Base-by-base conservation (phyloP, 257 asterid genomes). In the Ilex aquifolium region DNA sequence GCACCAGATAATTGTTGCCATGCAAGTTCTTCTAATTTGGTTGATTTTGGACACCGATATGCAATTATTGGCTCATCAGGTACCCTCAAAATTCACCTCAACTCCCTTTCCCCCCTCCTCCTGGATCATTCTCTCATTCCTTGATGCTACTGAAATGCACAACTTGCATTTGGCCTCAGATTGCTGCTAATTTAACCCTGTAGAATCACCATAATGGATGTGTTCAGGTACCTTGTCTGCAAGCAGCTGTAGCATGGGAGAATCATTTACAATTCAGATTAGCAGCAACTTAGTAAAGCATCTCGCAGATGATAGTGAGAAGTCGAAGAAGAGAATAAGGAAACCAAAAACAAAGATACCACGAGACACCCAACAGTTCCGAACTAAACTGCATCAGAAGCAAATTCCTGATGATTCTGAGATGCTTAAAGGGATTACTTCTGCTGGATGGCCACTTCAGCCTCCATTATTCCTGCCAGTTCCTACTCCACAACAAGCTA, bases 401-500 rank as follows among this genome's bases (percentile, higher is more conserved):
- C 76, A 61, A 67, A 65, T 67, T 44, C 55, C 79, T 15, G 79
- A 80, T 65, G 90, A 80, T 71, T 55, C 90, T n/a, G 70, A 71
- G 62, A 54, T 63, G 17, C 70, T 44, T 10, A 74, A 60, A 66
- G 81, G 62, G 27, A 77, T 76, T 11, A 48, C 82, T 44, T 60
- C 79, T 16, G 71, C 75, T 60, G 95, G 84, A 70, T 88, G 95
- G 99, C 96, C 98, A 50, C 77, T 82, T 74, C 93, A 80, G 77
- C 83, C 88, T 58, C 87, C 97, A 21, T 21, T 80, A 13, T 80
- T 73, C 67, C 62, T 68, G 61, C 93, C 96, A 12, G 60, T 70
- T 56, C 82, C 82, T 21, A 73, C 78, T 51, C 71, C 84, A 64
- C 75, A 66, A 58, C 80, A 76, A 57, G 48, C 86, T 59, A 70